Evolutionary conservation across 2,329 filamentous ascomycete genomes (phyloP).

Genomic region (Diaporthe citrichinensis): DNA sequence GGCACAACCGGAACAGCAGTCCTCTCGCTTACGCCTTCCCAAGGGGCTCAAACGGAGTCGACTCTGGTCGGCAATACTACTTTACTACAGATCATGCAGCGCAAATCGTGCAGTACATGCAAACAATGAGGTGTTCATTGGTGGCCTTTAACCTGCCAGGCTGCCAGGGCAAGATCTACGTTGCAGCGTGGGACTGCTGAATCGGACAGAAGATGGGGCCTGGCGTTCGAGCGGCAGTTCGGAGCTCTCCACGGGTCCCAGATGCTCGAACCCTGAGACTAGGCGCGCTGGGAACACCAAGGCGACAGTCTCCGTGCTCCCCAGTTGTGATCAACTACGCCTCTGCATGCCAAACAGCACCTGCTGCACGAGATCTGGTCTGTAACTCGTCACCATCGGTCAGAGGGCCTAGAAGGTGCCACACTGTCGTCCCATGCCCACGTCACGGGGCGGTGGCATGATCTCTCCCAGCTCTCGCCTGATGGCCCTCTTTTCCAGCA

Average conservation of each 20-base stretch:
- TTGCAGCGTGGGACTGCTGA: slow-evolving; percentile 29
- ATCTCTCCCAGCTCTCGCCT: slow-evolving; percentile 35
- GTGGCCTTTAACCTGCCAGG: neutral
- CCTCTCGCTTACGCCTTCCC: slow-evolving; percentile 7
- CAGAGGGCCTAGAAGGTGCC: slow-evolving; percentile 20
- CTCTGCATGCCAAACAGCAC: neutral
- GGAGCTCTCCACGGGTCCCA: slow-evolving; percentile 30
- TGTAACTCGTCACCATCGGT: slow-evolving; percentile 16
- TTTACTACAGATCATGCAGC: neutral
- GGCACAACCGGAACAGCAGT: neutral
- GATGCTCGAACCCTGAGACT: neutral
- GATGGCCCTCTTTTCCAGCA: slow-evolving; percentile 35
- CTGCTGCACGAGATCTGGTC: slow-evolving; percentile 9
- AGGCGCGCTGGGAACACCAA: neutral
- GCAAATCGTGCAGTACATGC: slow-evolving; percentile 11
- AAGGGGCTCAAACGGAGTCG: neutral
- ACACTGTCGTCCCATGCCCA: slow-evolving; percentile 31
- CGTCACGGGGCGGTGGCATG: slow-evolving; percentile 38
- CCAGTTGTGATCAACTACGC: slow-evolving; percentile 4
- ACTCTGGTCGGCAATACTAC: neutral
- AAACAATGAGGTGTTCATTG: neutral
- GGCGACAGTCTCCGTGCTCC: slow-evolving; percentile 16
- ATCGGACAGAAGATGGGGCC: slow-evolving; percentile 6
- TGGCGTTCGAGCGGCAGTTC: slow-evolving; percentile 1
- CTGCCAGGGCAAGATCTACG: slow-evolving; percentile 34